Conservation (phyloP, 495 filamentous ascomycete species). For the Penicillium atrosanguineum region DNA sequence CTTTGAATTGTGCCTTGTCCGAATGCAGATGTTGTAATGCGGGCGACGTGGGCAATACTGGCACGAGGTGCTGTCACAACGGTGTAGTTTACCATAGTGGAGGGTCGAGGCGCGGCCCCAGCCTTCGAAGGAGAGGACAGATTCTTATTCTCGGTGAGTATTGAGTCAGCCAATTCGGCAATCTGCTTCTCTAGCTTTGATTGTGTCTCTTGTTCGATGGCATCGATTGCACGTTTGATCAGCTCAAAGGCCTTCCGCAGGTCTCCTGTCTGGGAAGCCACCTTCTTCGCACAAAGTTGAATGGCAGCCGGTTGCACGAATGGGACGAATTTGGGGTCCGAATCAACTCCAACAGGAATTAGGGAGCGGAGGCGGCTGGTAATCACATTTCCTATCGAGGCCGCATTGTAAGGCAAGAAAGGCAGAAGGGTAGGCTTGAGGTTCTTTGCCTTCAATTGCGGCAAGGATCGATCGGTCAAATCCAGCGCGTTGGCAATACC, state of each 20-base stretch:
- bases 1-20: slow-evolving; percentile 80
- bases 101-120: slow-evolving; percentile 20
- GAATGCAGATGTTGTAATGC: slow-evolving; percentile 81
- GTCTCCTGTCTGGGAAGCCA: slow-evolving; percentile 89
- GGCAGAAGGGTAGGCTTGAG: slow-evolving; percentile 86
- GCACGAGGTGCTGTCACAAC: slow-evolving; percentile 81
- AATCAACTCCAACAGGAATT: slow-evolving; percentile 46
- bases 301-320: slow-evolving; percentile 93
- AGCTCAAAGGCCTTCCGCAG: slow-evolving; percentile 95
- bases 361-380: slow-evolving; percentile 77
- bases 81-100: slow-evolving; percentile 56
- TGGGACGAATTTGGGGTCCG: slow-evolving; percentile 62
- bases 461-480: slow-evolving; percentile 90
- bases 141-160: slow-evolving; percentile 68
- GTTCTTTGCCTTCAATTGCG: slow-evolving; percentile 87
- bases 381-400: slow-evolving; percentile 86
- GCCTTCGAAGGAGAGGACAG: slow-evolving; percentile 55
- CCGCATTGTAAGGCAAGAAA: slow-evolving; percentile 86
- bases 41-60: slow-evolving; percentile 84
- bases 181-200: slow-evolving; percentile 41
- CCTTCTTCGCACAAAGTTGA: slow-evolving; percentile 89
- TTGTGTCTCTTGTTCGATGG: slow-evolving; percentile 78
- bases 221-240: slow-evolving; percentile 82
- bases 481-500: slow-evolving; percentile 98
- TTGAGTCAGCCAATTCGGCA: slow-evolving; percentile 40